These are phyloP conservation scores for Dillenia suffruticosa DNA, from an alignment of 164 flowering plant genomes.

Conservation along the genomic window DNA sequence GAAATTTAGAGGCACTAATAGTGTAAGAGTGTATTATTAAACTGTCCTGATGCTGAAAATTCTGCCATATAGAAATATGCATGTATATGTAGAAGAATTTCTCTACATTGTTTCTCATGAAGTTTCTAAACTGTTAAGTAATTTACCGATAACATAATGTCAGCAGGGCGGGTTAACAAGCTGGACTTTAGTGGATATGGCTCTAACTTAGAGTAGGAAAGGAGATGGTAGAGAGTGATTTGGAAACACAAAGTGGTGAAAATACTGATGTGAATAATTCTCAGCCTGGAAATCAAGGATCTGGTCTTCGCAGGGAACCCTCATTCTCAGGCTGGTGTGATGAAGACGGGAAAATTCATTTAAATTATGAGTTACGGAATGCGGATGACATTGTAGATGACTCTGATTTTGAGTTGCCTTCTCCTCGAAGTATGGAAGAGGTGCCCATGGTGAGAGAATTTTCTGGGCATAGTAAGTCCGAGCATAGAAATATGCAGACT, in stretches of 20 bases:
- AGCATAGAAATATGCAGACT: conserved; percentile 32
- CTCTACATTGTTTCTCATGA: too few species aligned
- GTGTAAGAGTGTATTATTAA: too few species aligned
- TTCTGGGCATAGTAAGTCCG: conserved; percentile 13
- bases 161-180: conserved; percentile 5
- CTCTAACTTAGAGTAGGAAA: conserved; percentile 14
- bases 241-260: conserved; percentile 21
- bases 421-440: conserved; percentile 21
- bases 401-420: conserved; percentile 50
- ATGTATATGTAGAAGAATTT: too few species aligned
- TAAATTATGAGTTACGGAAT: conserved; percentile 14
- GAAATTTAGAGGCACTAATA: too few species aligned
- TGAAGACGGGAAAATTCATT: conserved; percentile 31
- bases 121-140: too few species aligned
- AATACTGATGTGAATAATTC: conserved; percentile 2
- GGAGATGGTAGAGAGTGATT: conserved; percentile 48
- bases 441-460: conserved; percentile 20
- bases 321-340: conserved; percentile 64
- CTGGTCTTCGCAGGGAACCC: conserved; percentile 42
- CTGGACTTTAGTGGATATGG: conserved; percentile 15
- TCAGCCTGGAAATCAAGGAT: conserved; percentile 14
- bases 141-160: background rate
- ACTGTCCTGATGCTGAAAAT: too few species aligned
- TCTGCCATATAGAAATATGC: too few species aligned
- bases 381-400: conserved; percentile 28